A percentile compares a stretch with the other conserved stretches of the same genome.
Evolutionary conservation across 1,284 basidiomycete species (phyloP).

Genomic region (Meira miltonrushii): DNA sequence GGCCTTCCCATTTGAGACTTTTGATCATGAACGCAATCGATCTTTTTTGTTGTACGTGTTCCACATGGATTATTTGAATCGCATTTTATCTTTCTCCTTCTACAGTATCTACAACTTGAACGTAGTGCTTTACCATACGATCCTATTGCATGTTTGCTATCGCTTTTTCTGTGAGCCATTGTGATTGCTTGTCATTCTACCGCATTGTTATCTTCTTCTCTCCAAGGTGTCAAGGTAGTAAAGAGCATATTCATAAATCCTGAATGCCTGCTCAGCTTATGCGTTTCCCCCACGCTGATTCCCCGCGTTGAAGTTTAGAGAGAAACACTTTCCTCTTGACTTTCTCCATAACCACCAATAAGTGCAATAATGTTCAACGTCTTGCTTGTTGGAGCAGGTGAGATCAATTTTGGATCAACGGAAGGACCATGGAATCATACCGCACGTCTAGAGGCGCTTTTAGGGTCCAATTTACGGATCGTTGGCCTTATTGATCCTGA

Average conservation of each 20-base stretch:
- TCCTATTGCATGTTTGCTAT: too few relatives aligned
- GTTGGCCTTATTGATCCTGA: slow-evolving; percentile 38
- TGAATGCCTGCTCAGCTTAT: too few relatives aligned
- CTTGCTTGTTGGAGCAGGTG: slow-evolving; percentile 23
- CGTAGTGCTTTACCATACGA: neutral
- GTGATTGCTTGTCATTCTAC: too few relatives aligned
- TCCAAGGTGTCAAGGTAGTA: too few relatives aligned
- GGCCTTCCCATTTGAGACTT: neutral
- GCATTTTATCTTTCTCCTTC: neutral
- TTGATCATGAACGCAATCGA: neutral
- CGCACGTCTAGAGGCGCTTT: slow-evolving; percentile 16
- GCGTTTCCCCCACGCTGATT: too few relatives aligned
- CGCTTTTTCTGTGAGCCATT: too few relatives aligned
- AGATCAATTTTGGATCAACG: slow-evolving; percentile 28
- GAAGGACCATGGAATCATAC: slow-evolving; percentile 32
- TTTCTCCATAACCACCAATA: too few relatives aligned
- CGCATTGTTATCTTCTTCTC: too few relatives aligned
- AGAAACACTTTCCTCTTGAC: too few relatives aligned
- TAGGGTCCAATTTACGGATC: slow-evolving; percentile 19
- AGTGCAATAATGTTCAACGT: too few relatives aligned
- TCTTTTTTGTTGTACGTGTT: neutral
- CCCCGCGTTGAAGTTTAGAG: too few relatives aligned
- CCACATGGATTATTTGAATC: neutral
- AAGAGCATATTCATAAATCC: too few relatives aligned
- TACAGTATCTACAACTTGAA: slow-evolving; percentile 3